A percentile compares a stretch with the other conserved stretches of the same genome.
Evolutionary conservation across 148 eudicot genomes (phyloP).

Genomic region (Dysphania ambrosioides): DNA sequence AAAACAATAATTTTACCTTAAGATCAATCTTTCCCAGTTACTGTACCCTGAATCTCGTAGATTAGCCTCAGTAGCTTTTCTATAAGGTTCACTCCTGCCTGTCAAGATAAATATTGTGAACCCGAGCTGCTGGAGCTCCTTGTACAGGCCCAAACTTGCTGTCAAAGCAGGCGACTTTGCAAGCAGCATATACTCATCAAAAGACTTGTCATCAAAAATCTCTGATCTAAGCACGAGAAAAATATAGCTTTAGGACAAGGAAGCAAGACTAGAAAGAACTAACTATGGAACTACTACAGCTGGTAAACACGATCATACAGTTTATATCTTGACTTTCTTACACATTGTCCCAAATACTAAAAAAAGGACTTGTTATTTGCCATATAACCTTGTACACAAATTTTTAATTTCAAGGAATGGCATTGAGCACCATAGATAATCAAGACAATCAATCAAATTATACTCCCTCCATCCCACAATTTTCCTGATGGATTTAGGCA

Average conservation of each 20-base stretch:
- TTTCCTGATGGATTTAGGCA: no score
- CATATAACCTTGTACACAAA: neutral
- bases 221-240: constrained; percentile 40
- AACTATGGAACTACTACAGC: neutral
- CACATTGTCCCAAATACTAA: neutral
- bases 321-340: neutral
- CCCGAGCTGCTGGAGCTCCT: constrained; percentile 57
- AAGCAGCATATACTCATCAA: constrained; percentile 49
- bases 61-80: constrained; percentile 52
- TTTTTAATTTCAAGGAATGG: neutral
- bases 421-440: no score
- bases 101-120: constrained; percentile 73
- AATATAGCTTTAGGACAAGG: neutral
- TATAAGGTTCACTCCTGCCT: constrained; percentile 59
- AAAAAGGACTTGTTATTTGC: neutral
- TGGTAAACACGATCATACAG: neutral
- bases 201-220: constrained; percentile 48
- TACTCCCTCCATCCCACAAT: no score
- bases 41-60: constrained; percentile 53
- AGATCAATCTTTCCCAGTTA: constrained; percentile 65
- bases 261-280: neutral
- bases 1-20: constrained; percentile 43
- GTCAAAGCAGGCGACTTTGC: constrained; percentile 66
- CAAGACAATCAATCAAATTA: no score
- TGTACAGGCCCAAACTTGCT: constrained; percentile 71